phyloP scores from a whole-genome alignment of 2,329 filamentous ascomycete species.

The Cladosporium cucumerinum region DNA sequence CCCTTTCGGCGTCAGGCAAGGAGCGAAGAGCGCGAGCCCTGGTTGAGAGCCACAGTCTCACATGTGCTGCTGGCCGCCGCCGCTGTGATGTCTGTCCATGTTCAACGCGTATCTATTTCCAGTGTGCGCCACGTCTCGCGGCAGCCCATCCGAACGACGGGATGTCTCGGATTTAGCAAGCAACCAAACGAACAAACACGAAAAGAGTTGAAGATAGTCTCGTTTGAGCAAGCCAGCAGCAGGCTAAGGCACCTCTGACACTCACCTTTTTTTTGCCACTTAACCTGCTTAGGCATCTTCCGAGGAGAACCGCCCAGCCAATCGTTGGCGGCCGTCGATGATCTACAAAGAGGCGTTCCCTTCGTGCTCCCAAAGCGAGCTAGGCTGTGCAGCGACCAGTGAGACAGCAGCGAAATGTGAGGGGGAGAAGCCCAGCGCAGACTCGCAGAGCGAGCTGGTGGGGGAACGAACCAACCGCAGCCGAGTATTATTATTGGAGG shows the following conservation, averaged over 20 bases:
- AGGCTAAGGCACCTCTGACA: neutral
- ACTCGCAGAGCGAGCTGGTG: neutral
- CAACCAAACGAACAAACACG: neutral
- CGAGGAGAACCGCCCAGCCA: neutral
- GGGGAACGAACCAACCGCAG: neutral
- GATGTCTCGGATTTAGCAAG: neutral
- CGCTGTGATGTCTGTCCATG: neutral
- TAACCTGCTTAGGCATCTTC: slow-evolving; percentile 2
- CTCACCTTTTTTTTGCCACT: neutral
- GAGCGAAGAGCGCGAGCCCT: neutral
- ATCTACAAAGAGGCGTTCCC: slow-evolving; percentile 11
- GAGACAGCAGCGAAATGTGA: neutral
- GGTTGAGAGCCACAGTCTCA: neutral
- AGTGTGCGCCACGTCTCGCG: neutral
- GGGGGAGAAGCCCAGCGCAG: neutral
- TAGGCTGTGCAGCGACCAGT: neutral
- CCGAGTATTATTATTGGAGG: neutral
- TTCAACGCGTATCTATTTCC: neutral
- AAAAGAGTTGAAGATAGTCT: neutral
- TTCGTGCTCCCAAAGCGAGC: neutral
- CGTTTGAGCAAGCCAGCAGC: neutral
- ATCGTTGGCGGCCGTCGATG: neutral
- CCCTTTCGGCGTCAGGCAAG: neutral
- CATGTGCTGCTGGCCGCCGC: neutral
- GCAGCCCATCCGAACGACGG: neutral